Conservation (phyloP, 192 early-diverging fungal genomes). For the Thamnidium elegans region DNA sequence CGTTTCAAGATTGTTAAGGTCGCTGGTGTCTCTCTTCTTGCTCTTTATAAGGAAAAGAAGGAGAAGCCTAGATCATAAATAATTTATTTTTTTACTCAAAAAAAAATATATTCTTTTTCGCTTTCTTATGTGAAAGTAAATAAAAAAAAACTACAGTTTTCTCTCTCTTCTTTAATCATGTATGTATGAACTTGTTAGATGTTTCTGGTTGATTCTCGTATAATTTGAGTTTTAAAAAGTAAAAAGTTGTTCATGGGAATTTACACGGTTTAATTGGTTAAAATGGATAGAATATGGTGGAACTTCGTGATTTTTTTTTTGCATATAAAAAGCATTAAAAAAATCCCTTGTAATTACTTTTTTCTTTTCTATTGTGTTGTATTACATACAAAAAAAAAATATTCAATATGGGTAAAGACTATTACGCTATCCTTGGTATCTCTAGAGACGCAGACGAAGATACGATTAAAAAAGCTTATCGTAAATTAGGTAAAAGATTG, state of each 20-base stretch:
- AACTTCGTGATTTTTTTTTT: not conserved
- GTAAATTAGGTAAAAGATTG: conserved; percentile 57
- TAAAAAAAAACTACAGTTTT: not conserved
- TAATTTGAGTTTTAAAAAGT: too few species aligned
- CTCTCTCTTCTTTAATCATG: not conserved
- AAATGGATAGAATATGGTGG: not conserved
- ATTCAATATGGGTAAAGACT: conserved; percentile 82
- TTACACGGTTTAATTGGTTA: too few species aligned
- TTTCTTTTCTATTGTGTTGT: conserved; percentile 14
- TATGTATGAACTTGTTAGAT: too few species aligned
- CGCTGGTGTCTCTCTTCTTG: conserved; percentile 97
- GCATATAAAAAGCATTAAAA: not conserved
- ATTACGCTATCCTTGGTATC: conserved; percentile 89
- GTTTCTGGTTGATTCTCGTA: too few species aligned
- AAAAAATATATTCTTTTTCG: conserved; percentile 3
- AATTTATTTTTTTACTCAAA: not conserved
- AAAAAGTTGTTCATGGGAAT: too few species aligned
- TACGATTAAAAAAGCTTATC: conserved; percentile 78
- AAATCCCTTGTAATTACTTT: not conserved
- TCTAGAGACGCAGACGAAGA: conserved; percentile 74
- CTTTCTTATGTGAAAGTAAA: not conserved
- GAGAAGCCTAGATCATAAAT: conserved; percentile 96
- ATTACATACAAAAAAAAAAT: not conserved
- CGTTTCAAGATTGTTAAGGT: conserved; percentile 99
- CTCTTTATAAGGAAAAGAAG: conserved; percentile 99